Evolutionary conservation across 2,329 filamentous ascomycete genomes (phyloP).

Genomic region (Venturia asperata): DNA sequence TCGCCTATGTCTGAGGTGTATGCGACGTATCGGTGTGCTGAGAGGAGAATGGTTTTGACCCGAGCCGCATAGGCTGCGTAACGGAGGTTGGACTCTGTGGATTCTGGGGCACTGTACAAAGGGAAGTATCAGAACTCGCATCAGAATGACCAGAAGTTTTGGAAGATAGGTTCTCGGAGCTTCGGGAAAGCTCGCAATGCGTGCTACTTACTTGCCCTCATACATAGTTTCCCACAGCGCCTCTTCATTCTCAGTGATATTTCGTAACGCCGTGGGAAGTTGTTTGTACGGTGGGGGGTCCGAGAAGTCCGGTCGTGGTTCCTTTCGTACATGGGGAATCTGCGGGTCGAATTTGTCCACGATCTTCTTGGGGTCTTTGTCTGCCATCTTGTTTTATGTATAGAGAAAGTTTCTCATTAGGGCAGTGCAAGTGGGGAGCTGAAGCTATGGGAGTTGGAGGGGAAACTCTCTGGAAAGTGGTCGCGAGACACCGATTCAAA

Average conservation of each 20-base stretch:
- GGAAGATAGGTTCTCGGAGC: slow-evolving; percentile 7
- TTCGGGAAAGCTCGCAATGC: not conserved
- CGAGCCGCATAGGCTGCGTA: slow-evolving; percentile 90
- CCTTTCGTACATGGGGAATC: slow-evolving; percentile 37
- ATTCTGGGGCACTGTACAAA: slow-evolving; percentile 57
- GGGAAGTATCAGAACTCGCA: not conserved
- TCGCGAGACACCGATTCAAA: not conserved
- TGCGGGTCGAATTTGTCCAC: slow-evolving; percentile 14
- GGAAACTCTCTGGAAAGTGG: not conserved
- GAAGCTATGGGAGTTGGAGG: not conserved
- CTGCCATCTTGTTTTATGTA: not conserved
- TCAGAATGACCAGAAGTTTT: slow-evolving; percentile 4
- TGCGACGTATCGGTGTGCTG: slow-evolving; percentile 90
- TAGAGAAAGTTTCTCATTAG: not conserved
- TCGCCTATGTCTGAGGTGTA: slow-evolving; percentile 97
- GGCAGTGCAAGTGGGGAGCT: too few species aligned
- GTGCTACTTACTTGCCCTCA: slow-evolving; percentile 62
- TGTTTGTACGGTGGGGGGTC: slow-evolving; percentile 43
- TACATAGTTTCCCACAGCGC: slow-evolving; percentile 70
- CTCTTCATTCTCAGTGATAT: slow-evolving; percentile 55
- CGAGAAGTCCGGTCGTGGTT: slow-evolving; percentile 41
- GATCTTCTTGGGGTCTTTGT: slow-evolving; percentile 4
- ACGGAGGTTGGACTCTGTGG: slow-evolving; percentile 76
- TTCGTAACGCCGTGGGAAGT: slow-evolving; percentile 50
- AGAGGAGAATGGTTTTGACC: slow-evolving; percentile 76